A percentile compares a stretch with the other conserved stretches of the same genome.
Conservation (phyloP, 352 stramenopile species). For the Phytopythium ostracodes region DNA sequence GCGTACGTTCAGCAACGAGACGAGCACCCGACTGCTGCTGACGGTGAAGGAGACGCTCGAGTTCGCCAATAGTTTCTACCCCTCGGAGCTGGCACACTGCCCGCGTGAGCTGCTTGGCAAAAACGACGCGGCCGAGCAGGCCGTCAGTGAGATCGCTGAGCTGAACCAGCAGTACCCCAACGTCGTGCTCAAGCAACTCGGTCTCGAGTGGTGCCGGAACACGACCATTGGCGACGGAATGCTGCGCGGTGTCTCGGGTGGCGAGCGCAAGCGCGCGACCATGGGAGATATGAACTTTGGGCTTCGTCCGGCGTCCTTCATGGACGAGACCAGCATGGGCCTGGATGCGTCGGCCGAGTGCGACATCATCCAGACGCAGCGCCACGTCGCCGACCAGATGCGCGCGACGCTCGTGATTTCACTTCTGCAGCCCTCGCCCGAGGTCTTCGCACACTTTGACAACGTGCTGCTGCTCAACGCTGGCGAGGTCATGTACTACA, state of each 20-base stretch:
- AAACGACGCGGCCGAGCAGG: neutral
- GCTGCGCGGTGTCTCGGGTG: constrained; percentile 63
- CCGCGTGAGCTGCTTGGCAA: neutral
- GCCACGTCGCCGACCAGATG: constrained; percentile 31
- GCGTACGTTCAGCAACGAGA: constrained; percentile 18
- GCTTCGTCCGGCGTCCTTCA: constrained; percentile 52
- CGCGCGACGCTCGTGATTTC: constrained; percentile 30
- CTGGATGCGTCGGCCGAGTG: constrained; percentile 51
- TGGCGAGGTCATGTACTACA: constrained; percentile 75
- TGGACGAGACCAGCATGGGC: constrained; percentile 68
- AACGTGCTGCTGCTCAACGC: constrained; percentile 65
- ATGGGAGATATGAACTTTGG: constrained; percentile 75
- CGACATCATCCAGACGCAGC: constrained; percentile 36
- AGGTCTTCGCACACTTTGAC: constrained; percentile 94
- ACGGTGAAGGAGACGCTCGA: constrained; percentile 23
- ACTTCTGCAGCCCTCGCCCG: constrained; percentile 71
- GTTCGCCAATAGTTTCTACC: constrained; percentile 9
- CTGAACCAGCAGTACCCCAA: constrained; percentile 2
- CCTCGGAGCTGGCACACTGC: neutral
- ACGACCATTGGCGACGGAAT: neutral
- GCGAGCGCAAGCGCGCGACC: constrained; percentile 91
- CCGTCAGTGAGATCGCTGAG: neutral
- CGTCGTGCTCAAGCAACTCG: constrained; percentile 10
- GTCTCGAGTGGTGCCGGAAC: constrained; percentile 27
- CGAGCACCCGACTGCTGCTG: constrained; percentile 14